These are phyloP conservation scores for Puccinellia tenuiflora DNA, from an alignment of 176 grass and related monocot species.

Conservation along the genomic window DNA sequence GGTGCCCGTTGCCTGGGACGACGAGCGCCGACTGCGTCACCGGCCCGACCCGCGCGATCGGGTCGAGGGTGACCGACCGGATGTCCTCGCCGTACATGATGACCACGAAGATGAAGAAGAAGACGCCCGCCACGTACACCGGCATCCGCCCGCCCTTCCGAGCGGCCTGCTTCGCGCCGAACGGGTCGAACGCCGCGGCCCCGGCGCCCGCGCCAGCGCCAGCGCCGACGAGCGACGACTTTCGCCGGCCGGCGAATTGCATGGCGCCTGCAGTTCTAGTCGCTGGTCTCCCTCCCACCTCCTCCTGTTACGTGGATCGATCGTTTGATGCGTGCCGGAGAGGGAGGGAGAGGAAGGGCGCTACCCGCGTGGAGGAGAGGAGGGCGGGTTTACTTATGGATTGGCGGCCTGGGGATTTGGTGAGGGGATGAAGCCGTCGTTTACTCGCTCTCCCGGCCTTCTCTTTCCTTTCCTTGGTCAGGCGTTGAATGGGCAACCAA, in stretches of 20 bases:
- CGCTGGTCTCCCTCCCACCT: not conserved
- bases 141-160: conserved; percentile 51
- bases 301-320: not conserved
- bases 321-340: not conserved
- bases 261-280: conserved; percentile 17
- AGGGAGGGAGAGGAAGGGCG: not conserved
- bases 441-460: not conserved
- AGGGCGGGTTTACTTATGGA: conserved; percentile 22
- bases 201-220: conserved; percentile 12
- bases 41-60: conserved; percentile 6
- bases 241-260: conserved; percentile 40
- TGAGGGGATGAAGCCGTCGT: conserved; percentile 22
- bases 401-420: conserved; percentile 27
- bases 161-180: conserved; percentile 12
- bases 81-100: conserved; percentile 78
- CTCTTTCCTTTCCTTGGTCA: not conserved
- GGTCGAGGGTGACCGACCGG: conserved; percentile 36
- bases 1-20: not conserved
- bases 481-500: conserved; percentile 38
- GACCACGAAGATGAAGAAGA: conserved; percentile 47
- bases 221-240: conserved; percentile 28
- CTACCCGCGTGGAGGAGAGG: not conserved
- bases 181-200: conserved; percentile 9
- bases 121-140: conserved; percentile 38
- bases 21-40: not conserved